Base-by-base conservation (phyloP, 2,329 filamentous ascomycete species). In the Fusarium lyarnte region DNA sequence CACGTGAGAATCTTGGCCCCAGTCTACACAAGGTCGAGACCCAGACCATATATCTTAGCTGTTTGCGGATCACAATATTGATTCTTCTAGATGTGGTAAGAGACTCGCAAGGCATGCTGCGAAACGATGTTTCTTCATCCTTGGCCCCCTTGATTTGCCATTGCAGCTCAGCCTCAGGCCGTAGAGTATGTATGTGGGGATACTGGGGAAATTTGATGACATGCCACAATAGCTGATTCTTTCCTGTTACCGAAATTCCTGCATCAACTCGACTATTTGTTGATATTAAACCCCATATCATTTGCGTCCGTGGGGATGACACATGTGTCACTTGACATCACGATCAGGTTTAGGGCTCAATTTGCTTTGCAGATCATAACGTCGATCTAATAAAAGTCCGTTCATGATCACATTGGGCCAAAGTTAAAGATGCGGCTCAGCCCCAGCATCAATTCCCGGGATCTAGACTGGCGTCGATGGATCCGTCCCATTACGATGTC, bases 171-270 rank as follows among this genome's bases (percentile, higher is more conserved):
- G 42, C 54, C 46, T 55, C 39, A 27, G 53, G 43, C 36, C 45
- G 16, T 49, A 45, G 25, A 36, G 36, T 35, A 51, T 54, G 29
- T 33, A 57, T 54, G 70, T 73, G 70, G 70, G 43, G 66, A 55
- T 57, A 43, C 35, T 35, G n/a, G 45, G 70, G 60, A 63, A 66
- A 67, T 63, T 54, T 42, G 54, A 63, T 73, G 66, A 67, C 66
- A 67, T 67, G 19, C 51, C 55, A 55, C 35, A 41, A 38, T 43
- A 16, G 49, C n/a, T 46, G 27, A 21, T 41, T 59, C 38, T 61
- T 70, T 70, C 57, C 35, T 39, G 25, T 52, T 47, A 12, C 27
- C 41, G 41, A 55, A 57, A 38, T 52, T 43, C 39, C 35, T 65
- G 52, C 63, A 62, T 47, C 13, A 36, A 46, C 42, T 55, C 35